Evolutionary conservation across 2,329 filamentous ascomycete genomes (phyloP), one percentile per base, ranked within the genome.

Genomic region (Ophiocordyceps australis): DNA sequence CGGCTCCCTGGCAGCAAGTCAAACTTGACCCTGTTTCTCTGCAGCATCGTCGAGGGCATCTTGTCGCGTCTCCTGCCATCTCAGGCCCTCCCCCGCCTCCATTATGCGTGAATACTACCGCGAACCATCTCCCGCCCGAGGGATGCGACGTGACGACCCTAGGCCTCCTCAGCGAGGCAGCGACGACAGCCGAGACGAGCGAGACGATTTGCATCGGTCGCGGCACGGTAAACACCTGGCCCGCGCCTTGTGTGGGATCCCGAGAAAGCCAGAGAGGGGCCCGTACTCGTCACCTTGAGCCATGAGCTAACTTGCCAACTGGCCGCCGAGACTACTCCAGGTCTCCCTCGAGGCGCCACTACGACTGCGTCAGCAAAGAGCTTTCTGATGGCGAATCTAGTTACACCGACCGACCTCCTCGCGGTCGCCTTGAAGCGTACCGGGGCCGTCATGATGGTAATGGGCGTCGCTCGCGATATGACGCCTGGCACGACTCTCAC

Each of bases 141-240:
- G 38, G 21, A 39, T 36, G 28, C n/a, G n/a, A n/a, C 29, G 32
- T 19, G 17, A 23, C 28, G 30, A 35, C 20, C 23, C 28, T n/a
- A 12, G 29, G 16, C 22, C 23, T 26, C 9, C 19, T 28, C 21
- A n/a, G n/a, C 35, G 35, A 33, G 24, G 28, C 28, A 29, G 30
- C 31, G 38, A 42, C 29, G 24, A 38, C 25, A 39, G 45, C 28
- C 35, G 42, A 31, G 35, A 38, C 34, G 36, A 34, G 41, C 43
- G 50, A 40, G 49, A 54, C 38, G 47, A 50, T 45, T 46, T 52
- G 40, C 49, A 52, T 41, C 55, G 48, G 48, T 50, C 53, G 51
- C 52, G 56, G 54, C 57, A 62, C 54, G 59, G 54, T 58, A 58
- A 58, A 55, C 43, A 43, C 43, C 45, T 35, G 42, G 40, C 46